Evolutionary conservation across 129 eudicot genomes (phyloP).

Genomic region (Escallonia herrerae): DNA sequence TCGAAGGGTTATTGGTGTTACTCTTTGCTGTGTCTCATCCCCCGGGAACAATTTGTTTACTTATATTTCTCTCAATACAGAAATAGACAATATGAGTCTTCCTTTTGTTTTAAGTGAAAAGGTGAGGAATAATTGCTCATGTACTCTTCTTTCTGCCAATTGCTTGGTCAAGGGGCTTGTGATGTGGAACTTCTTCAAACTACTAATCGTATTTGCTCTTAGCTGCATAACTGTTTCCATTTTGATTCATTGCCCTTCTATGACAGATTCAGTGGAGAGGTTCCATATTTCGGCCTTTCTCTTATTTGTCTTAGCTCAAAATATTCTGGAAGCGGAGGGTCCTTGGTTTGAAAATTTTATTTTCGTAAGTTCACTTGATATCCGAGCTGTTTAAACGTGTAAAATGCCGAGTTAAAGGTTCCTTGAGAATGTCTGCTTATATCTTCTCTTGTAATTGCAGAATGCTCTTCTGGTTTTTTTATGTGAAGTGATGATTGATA

Average conservation of each 20-base stretch:
- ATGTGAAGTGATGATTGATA: slow-evolving; percentile 86
- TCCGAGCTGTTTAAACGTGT: background rate
- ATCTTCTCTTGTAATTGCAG: slow-evolving; percentile 40
- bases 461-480: slow-evolving; percentile 78
- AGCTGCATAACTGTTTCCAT: slow-evolving; percentile 5
- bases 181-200: background rate
- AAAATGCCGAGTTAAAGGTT: background rate
- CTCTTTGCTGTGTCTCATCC: background rate
- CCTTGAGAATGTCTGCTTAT: background rate
- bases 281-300: slow-evolving; percentile 90
- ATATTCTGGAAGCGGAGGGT: slow-evolving; percentile 89
- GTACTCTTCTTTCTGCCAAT: no score
- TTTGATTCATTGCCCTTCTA: slow-evolving; percentile 1
- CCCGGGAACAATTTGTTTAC: background rate
- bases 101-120: background rate
- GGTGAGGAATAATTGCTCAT: no score
- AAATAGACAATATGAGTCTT: no score
- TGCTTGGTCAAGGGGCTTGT: background rate
- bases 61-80: background rate
- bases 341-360: slow-evolving; percentile 88
- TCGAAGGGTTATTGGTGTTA: slow-evolving; percentile 9
- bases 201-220: slow-evolving; percentile 6
- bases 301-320: slow-evolving; percentile 88
- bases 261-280: slow-evolving; percentile 86
- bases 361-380: slow-evolving; percentile 46